Conservation (phyloP, 2,329 filamentous ascomycete species). For the Gaeumannomyces tritici region DNA sequence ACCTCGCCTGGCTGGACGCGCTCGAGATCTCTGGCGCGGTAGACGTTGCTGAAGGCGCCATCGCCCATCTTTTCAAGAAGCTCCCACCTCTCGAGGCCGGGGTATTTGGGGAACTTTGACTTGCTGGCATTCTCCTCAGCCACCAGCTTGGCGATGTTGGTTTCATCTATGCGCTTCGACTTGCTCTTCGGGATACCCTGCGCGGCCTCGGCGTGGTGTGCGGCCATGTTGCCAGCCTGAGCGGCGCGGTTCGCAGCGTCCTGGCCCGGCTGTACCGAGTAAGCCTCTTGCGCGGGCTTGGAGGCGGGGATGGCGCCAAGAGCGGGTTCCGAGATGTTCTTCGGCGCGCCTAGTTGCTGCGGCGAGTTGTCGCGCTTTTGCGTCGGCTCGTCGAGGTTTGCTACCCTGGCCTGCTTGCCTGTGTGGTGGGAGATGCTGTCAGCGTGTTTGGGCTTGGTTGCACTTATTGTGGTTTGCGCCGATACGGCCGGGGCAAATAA, state of each 20-base stretch:
- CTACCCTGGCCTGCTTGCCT: conserved; percentile 81
- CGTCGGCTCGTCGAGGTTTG: conserved; percentile 41
- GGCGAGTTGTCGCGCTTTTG: conserved; percentile 43
- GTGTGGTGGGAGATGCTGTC: neutral
- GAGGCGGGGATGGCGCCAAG: conserved; percentile 28
- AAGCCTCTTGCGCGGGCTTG: conserved; percentile 43
- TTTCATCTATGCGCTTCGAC: conserved; percentile 43
- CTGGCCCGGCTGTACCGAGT: conserved; percentile 45
- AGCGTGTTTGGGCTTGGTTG: neutral
- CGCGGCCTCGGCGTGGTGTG: conserved; percentile 50
- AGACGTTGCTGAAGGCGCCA: conserved; percentile 97
- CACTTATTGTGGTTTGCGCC: neutral
- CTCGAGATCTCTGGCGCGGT: conserved; percentile 69
- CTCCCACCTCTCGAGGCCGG: conserved; percentile 76
- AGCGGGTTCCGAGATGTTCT: conserved; percentile 44
- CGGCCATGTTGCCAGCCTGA: conserved; percentile 56
- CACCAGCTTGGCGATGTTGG: conserved; percentile 74
- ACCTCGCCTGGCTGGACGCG: conserved; percentile 63
- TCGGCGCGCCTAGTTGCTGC: conserved; percentile 41
- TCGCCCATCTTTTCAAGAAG: conserved; percentile 97
- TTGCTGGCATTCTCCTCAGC: conserved; percentile 84
- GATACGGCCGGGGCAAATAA: neutral
- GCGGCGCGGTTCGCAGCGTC: conserved; percentile 58
- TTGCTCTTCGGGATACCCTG: conserved; percentile 39
- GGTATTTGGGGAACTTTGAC: conserved; percentile 77